phyloP scores from a whole-genome alignment of 83 land plant species.

The Diphasiastrum complanatum region DNA sequence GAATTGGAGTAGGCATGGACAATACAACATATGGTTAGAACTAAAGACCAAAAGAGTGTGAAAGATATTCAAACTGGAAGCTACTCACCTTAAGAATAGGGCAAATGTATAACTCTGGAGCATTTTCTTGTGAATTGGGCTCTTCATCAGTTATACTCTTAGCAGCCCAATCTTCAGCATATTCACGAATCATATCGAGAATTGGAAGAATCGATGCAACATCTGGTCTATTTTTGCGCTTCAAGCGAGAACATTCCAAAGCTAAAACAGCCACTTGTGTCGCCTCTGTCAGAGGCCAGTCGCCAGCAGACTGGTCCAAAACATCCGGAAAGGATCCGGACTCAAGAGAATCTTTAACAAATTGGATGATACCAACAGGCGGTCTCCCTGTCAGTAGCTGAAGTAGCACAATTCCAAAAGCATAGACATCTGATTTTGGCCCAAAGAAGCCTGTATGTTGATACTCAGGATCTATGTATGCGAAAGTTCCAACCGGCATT shows the following conservation, averaged over 20 bases:
- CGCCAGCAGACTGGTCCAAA: too few relatives aligned
- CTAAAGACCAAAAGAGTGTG: too few relatives aligned
- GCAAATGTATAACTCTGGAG: too few relatives aligned
- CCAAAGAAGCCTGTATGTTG: slow-evolving; percentile 11
- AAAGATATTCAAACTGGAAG: too few relatives aligned
- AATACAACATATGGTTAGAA: too few relatives aligned
- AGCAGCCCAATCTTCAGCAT: slow-evolving; percentile 9
- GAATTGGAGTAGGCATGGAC: too few relatives aligned
- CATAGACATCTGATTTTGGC: too few relatives aligned
- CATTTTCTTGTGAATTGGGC: too few relatives aligned
- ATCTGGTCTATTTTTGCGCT: neutral
- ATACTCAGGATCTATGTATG: slow-evolving; percentile 14
- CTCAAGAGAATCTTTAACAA: slow-evolving; percentile 2
- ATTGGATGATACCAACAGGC: slow-evolving; percentile 1
- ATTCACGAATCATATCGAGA: neutral
- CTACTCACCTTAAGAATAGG: too few relatives aligned
- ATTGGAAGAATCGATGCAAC: slow-evolving; percentile 1
- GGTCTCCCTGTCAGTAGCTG: slow-evolving; percentile 12
- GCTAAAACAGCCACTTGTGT: slow-evolving; percentile 3
- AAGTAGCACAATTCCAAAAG: slow-evolving; percentile 12
- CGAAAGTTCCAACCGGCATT: slow-evolving; percentile 8
- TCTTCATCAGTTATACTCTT: too few relatives aligned
- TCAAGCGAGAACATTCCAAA: slow-evolving; percentile 5
- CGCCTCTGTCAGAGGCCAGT: slow-evolving; percentile 11
- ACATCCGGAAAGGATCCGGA: slow-evolving; percentile 1